Percentiles rank a stretch among this genome's conserved stretches.
Conservation (phyloP, 192 early-diverging fungal genomes). For the Linnemannia zychae region DNA sequence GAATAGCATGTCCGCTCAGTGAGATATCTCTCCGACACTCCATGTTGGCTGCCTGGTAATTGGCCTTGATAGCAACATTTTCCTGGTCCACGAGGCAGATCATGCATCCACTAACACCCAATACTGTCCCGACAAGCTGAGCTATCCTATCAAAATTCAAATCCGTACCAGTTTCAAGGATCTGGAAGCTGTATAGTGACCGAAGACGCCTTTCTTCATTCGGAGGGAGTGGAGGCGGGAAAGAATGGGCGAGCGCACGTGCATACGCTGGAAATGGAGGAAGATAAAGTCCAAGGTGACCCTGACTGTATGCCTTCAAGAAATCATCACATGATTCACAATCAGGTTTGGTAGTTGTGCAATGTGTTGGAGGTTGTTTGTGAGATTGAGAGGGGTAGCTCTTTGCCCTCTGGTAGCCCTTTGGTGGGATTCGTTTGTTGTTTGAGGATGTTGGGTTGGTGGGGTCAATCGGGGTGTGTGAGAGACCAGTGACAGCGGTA, state of each 20-base stretch:
- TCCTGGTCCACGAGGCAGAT: constrained; percentile 41
- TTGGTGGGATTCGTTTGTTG: background rate
- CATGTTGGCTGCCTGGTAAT: constrained; percentile 5
- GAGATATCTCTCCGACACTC: constrained; percentile 29
- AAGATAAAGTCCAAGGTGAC: constrained; percentile 8
- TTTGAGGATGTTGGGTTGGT: background rate
- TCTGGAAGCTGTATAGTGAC: constrained; percentile 43
- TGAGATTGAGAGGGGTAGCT: background rate
- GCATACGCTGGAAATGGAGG: constrained; percentile 31
- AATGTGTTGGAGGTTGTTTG: background rate
- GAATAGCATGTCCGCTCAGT: constrained; percentile 52
- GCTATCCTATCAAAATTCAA: constrained; percentile 50
- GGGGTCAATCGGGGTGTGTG: background rate
- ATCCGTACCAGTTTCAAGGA: constrained; percentile 38
- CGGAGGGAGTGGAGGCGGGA: constrained; percentile 27
- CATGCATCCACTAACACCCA: constrained; percentile 35
- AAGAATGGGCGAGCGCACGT: background rate
- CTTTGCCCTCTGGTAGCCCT: background rate
- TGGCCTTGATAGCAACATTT: constrained; percentile 28
- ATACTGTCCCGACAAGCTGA: constrained; percentile 31
- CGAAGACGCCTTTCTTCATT: constrained; percentile 34
- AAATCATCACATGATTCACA: constrained; percentile 43
- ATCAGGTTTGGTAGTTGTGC: background rate
- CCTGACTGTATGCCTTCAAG: constrained; percentile 24
- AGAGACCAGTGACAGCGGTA: background rate